A percentile compares a stretch with the other conserved stretches of the same genome.
Conservation (phyloP, 306 rosid species). For the Sicyos baderoa region DNA sequence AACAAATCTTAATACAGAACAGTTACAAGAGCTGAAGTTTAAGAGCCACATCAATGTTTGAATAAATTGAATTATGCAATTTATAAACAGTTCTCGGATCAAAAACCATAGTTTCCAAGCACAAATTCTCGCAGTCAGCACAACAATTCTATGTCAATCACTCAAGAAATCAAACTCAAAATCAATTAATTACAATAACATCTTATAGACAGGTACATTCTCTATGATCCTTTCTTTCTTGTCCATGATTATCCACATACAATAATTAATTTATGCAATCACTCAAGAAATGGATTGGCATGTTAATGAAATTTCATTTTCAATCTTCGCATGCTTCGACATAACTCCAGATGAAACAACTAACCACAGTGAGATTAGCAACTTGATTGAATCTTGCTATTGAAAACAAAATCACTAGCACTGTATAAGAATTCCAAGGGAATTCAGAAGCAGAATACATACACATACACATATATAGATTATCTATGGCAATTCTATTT, state of each 20-base stretch:
- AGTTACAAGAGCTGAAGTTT: background rate
- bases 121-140: background rate
- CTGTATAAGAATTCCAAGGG: background rate
- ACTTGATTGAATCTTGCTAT: background rate
- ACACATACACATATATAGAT: too few relatives aligned
- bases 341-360: constrained; percentile 11
- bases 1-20: background rate
- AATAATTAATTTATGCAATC: background rate
- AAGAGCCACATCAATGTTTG: constrained; percentile 1
- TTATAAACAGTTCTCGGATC: background rate
- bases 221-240: background rate
- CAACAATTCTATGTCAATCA: background rate
- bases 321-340: constrained; percentile 3
- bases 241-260: background rate
- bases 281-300: background rate
- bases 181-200: background rate
- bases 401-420: background rate
- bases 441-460: background rate
- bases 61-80: background rate
- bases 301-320: constrained; percentile 6
- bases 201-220: background rate
- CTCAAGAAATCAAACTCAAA: constrained; percentile 7
- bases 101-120: background rate
- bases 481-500: background rate
- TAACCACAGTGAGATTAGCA: constrained; percentile 4